Conservation (phyloP, 2,329 filamentous ascomycete genomes). For the Septoria linicola region DNA sequence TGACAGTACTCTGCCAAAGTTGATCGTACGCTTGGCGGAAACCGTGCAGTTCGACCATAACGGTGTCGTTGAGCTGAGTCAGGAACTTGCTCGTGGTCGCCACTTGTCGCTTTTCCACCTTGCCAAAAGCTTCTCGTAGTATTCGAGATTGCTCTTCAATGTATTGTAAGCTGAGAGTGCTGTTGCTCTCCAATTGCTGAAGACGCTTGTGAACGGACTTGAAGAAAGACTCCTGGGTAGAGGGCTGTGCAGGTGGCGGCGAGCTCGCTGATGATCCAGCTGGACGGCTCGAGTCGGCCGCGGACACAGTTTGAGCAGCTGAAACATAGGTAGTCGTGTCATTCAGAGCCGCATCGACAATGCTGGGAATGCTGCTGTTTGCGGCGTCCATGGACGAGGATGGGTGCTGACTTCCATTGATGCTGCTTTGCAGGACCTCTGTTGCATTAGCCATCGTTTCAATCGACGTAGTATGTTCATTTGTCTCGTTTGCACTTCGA, state of each 20-base stretch:
- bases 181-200: slow-evolving; percentile 86
- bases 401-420: background rate
- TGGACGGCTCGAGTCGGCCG: slow-evolving; percentile 13
- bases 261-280: slow-evolving; percentile 15
- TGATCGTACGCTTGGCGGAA: slow-evolving; percentile 89
- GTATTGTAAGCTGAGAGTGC: slow-evolving; percentile 88
- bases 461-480: background rate
- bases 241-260: slow-evolving; percentile 58
- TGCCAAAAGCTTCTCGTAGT: slow-evolving; percentile 79
- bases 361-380: background rate
- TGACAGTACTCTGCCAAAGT: slow-evolving; percentile 91
- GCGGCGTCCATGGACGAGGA: background rate
- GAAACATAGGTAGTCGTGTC: background rate
- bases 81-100: slow-evolving; percentile 80
- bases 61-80: slow-evolving; percentile 80
- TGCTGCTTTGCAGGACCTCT: background rate
- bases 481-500: background rate
- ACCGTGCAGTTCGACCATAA: slow-evolving; percentile 73
- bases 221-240: slow-evolving; percentile 96
- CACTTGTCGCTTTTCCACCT: slow-evolving; percentile 83
- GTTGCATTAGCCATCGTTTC: background rate
- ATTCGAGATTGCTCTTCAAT: slow-evolving; percentile 95
- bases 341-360: background rate
- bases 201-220: slow-evolving; percentile 93
- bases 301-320: slow-evolving; percentile 3